A percentile compares a stretch with the other conserved stretches of the same genome.
These are phyloP conservation scores for Blastobotrys parvus DNA, from an alignment of 805 yeast species.

Conservation along the genomic window DNA sequence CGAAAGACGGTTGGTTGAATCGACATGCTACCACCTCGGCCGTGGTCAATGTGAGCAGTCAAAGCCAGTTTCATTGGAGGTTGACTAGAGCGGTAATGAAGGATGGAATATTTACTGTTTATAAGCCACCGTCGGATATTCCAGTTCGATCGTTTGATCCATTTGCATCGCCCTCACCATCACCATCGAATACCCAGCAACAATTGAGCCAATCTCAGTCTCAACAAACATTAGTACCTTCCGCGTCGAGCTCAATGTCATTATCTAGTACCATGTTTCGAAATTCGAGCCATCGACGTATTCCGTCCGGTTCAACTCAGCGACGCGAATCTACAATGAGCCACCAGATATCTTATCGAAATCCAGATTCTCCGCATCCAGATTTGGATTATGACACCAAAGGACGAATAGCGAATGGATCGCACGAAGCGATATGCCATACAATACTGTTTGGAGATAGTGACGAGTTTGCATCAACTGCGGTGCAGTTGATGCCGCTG, in stretches of 20 bases:
- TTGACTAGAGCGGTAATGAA: constrained; percentile 58
- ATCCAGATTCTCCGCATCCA: constrained; percentile 50
- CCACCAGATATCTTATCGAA: constrained; percentile 14
- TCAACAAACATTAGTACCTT: too few species aligned
- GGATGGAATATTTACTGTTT: constrained; percentile 58
- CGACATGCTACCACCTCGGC: constrained; percentile 20
- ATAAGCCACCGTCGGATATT: constrained; percentile 46
- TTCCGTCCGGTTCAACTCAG: not conserved
- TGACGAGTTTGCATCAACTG: constrained; percentile 33
- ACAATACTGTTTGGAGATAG: constrained; percentile 50
- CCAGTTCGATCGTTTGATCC: constrained; percentile 33
- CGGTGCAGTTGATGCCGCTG: constrained; percentile 48
- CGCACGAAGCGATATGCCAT: constrained; percentile 71
- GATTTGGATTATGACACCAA: constrained; percentile 43
- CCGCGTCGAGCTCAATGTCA: not conserved
- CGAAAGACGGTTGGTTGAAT: constrained; percentile 49
- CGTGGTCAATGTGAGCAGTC: constrained; percentile 4
- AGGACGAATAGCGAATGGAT: constrained; percentile 43
- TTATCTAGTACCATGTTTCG: not conserved
- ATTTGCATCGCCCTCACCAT: not conserved
- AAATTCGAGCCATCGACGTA: not conserved
- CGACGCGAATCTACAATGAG: not conserved
- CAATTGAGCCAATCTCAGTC: not conserved
- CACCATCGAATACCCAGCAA: not conserved
- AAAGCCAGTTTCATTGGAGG: constrained; percentile 25